These are phyloP conservation scores for Microsporum canis DNA, from an alignment of 2,329 filamentous ascomycete species.

Conservation along the genomic window DNA sequence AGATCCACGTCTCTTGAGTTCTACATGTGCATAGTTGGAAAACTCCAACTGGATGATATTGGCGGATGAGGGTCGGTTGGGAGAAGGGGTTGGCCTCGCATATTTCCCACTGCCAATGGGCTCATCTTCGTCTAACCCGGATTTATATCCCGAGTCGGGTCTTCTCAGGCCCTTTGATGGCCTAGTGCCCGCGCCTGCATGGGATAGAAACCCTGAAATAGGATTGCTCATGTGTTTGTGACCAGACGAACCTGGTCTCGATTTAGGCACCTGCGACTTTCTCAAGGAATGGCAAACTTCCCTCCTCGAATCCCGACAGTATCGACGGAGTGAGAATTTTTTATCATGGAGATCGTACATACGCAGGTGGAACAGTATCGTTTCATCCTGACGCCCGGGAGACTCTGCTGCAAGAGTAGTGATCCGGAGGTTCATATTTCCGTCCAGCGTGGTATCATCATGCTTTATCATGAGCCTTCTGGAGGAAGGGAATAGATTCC, in stretches of 20 bases:
- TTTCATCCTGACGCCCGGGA: constrained; percentile 48
- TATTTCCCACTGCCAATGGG: constrained; percentile 15
- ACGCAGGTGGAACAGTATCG: constrained; percentile 81
- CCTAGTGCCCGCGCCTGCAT: constrained; percentile 40
- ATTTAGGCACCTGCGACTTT: constrained; percentile 49
- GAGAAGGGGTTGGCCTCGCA: neutral
- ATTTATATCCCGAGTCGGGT: constrained; percentile 49
- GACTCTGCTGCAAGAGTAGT: constrained; percentile 56
- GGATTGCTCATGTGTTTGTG: constrained; percentile 52
- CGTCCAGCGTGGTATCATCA: constrained; percentile 79
- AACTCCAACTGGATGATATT: constrained; percentile 86
- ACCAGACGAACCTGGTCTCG: constrained; percentile 41
- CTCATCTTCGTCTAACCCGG: constrained; percentile 34
- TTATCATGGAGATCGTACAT: constrained; percentile 84
- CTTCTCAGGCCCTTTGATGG: constrained; percentile 39
- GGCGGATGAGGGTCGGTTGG: constrained; percentile 40
- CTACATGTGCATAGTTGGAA: constrained; percentile 90
- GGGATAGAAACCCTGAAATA: constrained; percentile 45
- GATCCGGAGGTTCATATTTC: constrained; percentile 91
- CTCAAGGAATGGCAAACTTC: constrained; percentile 80
- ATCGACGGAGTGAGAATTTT: constrained; percentile 81
- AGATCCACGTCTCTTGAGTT: constrained; percentile 59
- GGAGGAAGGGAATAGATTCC: constrained; percentile 72
- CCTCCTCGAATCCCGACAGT: constrained; percentile 83
- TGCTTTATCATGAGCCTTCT: constrained; percentile 73